phyloP scores from a whole-genome alignment of 768 basidiomycete species.

The Lactarius tabidus region DNA sequence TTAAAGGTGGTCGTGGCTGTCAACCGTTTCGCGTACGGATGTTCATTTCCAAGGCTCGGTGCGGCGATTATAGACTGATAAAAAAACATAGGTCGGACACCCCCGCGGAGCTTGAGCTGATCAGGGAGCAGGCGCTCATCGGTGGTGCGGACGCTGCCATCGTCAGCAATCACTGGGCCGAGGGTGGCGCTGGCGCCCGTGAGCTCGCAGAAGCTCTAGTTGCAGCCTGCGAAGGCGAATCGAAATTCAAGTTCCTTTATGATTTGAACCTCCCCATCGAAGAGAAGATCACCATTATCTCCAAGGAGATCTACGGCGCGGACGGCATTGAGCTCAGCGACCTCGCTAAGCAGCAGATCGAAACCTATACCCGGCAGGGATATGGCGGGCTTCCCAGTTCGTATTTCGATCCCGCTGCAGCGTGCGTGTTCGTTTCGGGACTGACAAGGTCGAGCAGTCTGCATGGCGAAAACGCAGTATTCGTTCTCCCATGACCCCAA shows the following conservation, averaged over 20 bases:
- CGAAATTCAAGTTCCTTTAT: constrained; percentile 91
- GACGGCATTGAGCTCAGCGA: constrained; percentile 87
- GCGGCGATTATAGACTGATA: neutral
- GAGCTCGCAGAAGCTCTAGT: constrained; percentile 92
- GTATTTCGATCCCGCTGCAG: constrained; percentile 29
- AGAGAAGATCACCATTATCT: constrained; percentile 85
- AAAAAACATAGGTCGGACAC: constrained; percentile 68
- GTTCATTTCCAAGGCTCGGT: neutral
- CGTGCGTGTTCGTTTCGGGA: constrained; percentile 3
- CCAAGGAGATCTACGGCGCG: constrained; percentile 90
- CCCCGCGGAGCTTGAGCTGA: constrained; percentile 79
- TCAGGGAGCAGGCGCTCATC: constrained; percentile 72
- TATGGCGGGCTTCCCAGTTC: constrained; percentile 72
- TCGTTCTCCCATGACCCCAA: constrained; percentile 95
- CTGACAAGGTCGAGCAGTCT: constrained; percentile 48
- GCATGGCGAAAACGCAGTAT: constrained; percentile 98
- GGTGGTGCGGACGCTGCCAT: constrained; percentile 94
- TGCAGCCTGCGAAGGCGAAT: constrained; percentile 73
- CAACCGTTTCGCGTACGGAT: constrained; percentile 87
- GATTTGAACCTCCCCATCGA: constrained; percentile 78
- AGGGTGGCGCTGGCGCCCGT: constrained; percentile 88
- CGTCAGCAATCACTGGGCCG: constrained; percentile 96
- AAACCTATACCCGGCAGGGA: constrained; percentile 89
- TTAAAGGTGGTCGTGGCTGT: constrained; percentile 94
- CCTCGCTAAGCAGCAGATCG: constrained; percentile 78